A percentile compares a stretch with the other conserved stretches of the same genome.
phyloP scores from a whole-genome alignment of 352 stramenopile genomes.

The Phytopythium montanum region DNA sequence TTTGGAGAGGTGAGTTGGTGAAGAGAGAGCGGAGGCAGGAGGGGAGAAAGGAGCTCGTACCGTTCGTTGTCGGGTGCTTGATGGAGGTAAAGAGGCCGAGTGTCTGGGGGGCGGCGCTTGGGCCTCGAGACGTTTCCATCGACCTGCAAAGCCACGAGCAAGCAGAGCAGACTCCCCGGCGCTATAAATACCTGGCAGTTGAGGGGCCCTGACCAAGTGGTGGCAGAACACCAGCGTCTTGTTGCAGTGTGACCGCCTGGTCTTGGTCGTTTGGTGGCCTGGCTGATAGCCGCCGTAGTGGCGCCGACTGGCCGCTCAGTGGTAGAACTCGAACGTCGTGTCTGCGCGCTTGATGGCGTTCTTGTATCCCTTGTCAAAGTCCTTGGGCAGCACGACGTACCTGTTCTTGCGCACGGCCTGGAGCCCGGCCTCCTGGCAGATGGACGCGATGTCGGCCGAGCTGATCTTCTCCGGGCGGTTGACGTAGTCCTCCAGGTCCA shows the following conservation, averaged over 20 bases:
- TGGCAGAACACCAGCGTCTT: not conserved
- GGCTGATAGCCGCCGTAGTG: not conserved
- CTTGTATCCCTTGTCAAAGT: constrained; percentile 99
- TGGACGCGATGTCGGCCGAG: constrained; percentile 97
- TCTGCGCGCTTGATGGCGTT: constrained; percentile 99
- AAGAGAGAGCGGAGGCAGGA: not conserved
- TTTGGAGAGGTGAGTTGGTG: not conserved
- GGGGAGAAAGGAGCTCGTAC: not conserved
- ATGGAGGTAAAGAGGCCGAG: not conserved
- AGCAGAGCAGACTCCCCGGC: not conserved
- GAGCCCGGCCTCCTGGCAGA: constrained; percentile 98
- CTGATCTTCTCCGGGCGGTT: constrained; percentile 99
- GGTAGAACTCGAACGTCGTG: constrained; percentile 99
- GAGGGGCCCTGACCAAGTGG: not conserved
- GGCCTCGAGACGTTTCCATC: not conserved
- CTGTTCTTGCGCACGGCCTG: constrained; percentile 99
- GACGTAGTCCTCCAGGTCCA: constrained; percentile 99
- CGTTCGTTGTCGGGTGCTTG: not conserved
- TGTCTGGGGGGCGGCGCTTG: not conserved
- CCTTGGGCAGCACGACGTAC: constrained; percentile 99
- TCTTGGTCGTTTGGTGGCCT: not conserved
- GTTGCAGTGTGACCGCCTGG: not conserved
- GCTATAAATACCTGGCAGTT: not conserved
- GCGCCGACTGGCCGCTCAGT: constrained; percentile 33
- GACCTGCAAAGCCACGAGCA: not conserved